Conservation (phyloP, 306 rosid genomes). For the Trifolium subterraneum region DNA sequence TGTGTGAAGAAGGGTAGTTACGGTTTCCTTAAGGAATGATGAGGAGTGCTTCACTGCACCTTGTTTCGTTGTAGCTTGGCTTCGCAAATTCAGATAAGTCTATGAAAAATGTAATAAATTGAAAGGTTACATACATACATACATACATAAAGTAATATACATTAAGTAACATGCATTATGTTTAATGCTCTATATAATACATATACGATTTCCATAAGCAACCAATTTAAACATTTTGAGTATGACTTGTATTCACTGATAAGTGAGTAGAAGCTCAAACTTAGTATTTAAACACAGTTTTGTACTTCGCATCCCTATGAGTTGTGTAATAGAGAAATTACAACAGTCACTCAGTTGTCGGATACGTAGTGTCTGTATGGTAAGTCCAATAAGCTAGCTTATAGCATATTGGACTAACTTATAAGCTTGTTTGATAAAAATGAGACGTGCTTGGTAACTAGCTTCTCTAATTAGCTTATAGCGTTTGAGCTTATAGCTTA, state of each 20-base stretch:
- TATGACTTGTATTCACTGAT: background rate
- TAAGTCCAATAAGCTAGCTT: too few relatives aligned
- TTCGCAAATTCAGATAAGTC: conserved; percentile 80
- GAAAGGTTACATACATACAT: conserved; percentile 29
- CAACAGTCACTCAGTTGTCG: background rate
- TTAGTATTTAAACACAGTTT: background rate
- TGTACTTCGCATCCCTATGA: background rate
- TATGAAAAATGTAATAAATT: conserved; percentile 45
- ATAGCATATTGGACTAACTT: too few relatives aligned
- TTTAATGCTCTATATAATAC: conserved; percentile 25
- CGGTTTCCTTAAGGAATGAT: conserved; percentile 78
- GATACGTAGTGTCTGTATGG: too few relatives aligned
- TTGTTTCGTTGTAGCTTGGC: conserved; percentile 54
- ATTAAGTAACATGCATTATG: conserved; percentile 19
- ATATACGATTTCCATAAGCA: conserved; percentile 22
- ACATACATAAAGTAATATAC: conserved; percentile 25
- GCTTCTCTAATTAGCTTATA: too few relatives aligned
- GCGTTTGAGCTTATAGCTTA: too few relatives aligned
- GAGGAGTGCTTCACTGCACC: conserved; percentile 77
- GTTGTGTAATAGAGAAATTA: background rate
- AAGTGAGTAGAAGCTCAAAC: background rate
- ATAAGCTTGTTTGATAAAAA: too few relatives aligned
- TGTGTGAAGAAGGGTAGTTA: conserved; percentile 94
- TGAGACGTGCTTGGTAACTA: too few relatives aligned
- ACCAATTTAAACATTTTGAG: background rate